Conservation (phyloP, 192 early-diverging fungal species). For the Pilaira anomala region DNA sequence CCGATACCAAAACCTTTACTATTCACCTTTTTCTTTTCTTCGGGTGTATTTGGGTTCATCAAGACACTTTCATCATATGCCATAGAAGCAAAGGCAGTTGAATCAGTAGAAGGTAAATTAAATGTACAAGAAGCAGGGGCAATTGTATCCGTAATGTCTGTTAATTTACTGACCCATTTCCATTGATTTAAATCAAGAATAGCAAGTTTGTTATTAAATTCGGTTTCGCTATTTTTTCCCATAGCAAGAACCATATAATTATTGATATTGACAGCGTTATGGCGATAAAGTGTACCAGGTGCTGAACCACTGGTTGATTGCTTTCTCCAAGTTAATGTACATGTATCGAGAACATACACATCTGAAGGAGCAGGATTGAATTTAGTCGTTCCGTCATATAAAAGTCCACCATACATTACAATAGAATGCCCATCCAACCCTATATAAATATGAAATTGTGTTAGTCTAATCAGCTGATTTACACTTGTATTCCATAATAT, state of each 20-base stretch:
- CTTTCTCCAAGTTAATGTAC: constrained; percentile 20
- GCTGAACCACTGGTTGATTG: constrained; percentile 1
- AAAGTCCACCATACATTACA: constrained; percentile 15
- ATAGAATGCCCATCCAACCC: constrained; percentile 24
- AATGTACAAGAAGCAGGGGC: not conserved
- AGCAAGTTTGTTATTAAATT: not conserved
- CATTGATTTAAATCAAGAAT: constrained; percentile 22
- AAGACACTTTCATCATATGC: constrained; percentile 1
- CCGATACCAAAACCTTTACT: constrained; percentile 28
- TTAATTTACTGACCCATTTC: constrained; percentile 10
- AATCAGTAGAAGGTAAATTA: not conserved
- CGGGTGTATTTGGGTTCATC: not conserved
- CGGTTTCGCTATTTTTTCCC: constrained; percentile 2
- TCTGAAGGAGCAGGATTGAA: not conserved
- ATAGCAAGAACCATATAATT: constrained; percentile 28
- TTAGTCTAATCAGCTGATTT: not conserved
- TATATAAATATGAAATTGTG: not conserved
- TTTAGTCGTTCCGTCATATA: not conserved
- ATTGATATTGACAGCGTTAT: constrained; percentile 8
- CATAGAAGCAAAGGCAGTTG: not conserved
- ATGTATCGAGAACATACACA: constrained; percentile 24
- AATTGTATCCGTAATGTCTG: not conserved
- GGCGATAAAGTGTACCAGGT: constrained; percentile 4
- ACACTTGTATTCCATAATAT: not conserved
- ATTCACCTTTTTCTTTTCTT: not conserved